These are phyloP conservation scores for Teratosphaeria gauchensis DNA, from an alignment of 2,329 filamentous ascomycete species.

Conservation along the genomic window DNA sequence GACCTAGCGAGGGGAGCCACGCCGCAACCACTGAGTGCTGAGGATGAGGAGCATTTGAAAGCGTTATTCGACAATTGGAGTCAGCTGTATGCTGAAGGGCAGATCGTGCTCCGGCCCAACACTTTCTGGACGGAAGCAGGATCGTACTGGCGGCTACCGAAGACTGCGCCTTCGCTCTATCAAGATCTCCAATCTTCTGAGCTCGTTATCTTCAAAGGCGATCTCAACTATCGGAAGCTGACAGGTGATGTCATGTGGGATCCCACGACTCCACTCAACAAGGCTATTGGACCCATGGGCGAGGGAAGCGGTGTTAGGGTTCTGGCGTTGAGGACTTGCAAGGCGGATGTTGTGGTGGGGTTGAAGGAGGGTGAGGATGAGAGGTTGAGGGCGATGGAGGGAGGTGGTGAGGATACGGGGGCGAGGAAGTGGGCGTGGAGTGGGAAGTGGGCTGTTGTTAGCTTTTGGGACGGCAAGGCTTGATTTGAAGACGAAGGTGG, in stretches of 20 bases:
- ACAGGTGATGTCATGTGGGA: conserved; percentile 84
- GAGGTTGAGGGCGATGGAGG: conserved; percentile 13
- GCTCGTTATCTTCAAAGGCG: conserved; percentile 92
- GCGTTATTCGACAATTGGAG: conserved; percentile 81
- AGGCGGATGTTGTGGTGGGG: conserved; percentile 90
- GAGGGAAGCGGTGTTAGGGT: conserved; percentile 72
- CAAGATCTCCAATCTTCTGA: conserved; percentile 75
- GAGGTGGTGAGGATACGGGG: conserved; percentile 8
- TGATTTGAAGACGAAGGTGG: no score
- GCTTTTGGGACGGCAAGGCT: conserved; percentile 61
- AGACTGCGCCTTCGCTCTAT: conserved; percentile 55
- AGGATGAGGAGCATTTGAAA: conserved; percentile 56
- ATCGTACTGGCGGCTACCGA: conserved; percentile 79
- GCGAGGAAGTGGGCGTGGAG: conserved; percentile 86
- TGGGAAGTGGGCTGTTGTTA: conserved; percentile 94
- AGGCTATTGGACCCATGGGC: conserved; percentile 79
- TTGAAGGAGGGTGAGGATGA: conserved; percentile 67
- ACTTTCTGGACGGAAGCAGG: conserved; percentile 83
- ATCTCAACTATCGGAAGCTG: conserved; percentile 91
- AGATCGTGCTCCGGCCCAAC: conserved; percentile 74
- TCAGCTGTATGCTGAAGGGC: conserved; percentile 68
- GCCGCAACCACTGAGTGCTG: conserved; percentile 52
- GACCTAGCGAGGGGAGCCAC: conserved; percentile 44
- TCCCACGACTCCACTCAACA: conserved; percentile 72
- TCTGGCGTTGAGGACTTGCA: conserved; percentile 84